Base-by-base conservation (phyloP, 768 basidiomycete genomes). In the Trametes cingulata region DNA sequence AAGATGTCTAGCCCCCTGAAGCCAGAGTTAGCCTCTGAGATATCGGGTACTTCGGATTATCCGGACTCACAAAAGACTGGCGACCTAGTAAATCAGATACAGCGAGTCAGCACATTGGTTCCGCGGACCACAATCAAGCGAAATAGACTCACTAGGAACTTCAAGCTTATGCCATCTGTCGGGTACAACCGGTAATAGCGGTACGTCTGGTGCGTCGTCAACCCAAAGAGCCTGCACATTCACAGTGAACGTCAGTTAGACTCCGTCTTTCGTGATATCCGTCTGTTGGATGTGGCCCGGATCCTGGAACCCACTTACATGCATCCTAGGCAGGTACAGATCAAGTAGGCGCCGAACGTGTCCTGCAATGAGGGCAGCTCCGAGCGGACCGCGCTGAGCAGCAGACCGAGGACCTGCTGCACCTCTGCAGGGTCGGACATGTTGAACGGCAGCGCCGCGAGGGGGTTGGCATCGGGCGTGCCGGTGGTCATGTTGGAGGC, bases 241-340 rank as follows among this genome's bases (percentile, higher is more conserved):
- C 39, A n/a, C 14, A 5, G 6, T 6, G 24, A 24, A 41, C 41
- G 52, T 36, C 24, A 41, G 42, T 1, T 15, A 17, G 33, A n/a
- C n/a, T 5, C 7, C 22, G 20, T 9, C 36, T 35, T 9, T 1
- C 10, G 29, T 4, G 6, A 33, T 10, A 33, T 10, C 4, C 29
- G 29, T 33, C 29, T 33, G 4, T 33, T 10, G 29, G 10, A 33
- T 33, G 33, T n/a, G 40, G n/a, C 15, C 41, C 12, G 35, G 15
- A 22, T 2, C 7, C n/a, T 0, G 19, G 19, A 29, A 10, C 2
- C 29, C 3, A 57, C 56, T 27, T 17, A 57, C 56, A 57, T 57
- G 56, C 56, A 57, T 12, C 56, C 56, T 14, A 57, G 22, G 56
- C 48, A 57, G 10, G 56, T 57, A 27, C 56, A 57, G 36, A 57